Evolutionary conservation across 768 basidiomycete genomes (phyloP).

Genomic region (Suillus tomentosus): DNA sequence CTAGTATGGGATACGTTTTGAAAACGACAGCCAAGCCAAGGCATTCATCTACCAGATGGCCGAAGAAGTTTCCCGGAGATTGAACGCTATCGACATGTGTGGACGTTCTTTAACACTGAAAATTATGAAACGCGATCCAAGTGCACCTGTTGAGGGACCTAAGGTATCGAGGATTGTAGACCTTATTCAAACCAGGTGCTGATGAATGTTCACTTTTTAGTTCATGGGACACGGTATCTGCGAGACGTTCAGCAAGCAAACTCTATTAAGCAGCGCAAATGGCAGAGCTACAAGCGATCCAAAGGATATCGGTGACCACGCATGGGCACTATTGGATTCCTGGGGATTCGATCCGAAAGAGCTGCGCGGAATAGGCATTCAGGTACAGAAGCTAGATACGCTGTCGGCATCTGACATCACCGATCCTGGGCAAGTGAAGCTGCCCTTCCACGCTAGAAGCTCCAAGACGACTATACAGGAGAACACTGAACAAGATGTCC

Average conservation of each 20-base stretch:
- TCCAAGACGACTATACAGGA: background rate
- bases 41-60: slow-evolving; percentile 77
- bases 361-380: slow-evolving; percentile 89
- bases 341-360: slow-evolving; percentile 83
- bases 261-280: slow-evolving; percentile 54
- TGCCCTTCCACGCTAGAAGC: slow-evolving; percentile 52
- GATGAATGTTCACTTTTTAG: slow-evolving; percentile 38
- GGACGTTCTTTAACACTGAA: slow-evolving; percentile 84
- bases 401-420: slow-evolving; percentile 32
- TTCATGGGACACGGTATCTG: slow-evolving; percentile 92
- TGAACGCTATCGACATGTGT: slow-evolving; percentile 67
- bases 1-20: slow-evolving; percentile 95
- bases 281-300: slow-evolving; percentile 76
- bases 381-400: slow-evolving; percentile 85
- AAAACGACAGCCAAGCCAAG: slow-evolving; percentile 79
- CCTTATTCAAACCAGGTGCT: slow-evolving; percentile 10
- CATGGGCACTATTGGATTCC: slow-evolving; percentile 71
- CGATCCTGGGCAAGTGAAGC: slow-evolving; percentile 56
- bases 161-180: slow-evolving; percentile 56
- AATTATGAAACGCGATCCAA: slow-evolving; percentile 83
- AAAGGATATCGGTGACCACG: slow-evolving; percentile 69
- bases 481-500: slow-evolving; percentile 4
- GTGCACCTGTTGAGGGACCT: slow-evolving; percentile 85
- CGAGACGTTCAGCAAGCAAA: slow-evolving; percentile 78
- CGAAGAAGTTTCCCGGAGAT: slow-evolving; percentile 69